These are phyloP conservation scores for Pleurotus pulmonarius DNA, from an alignment of 768 basidiomycete species.

Conservation along the genomic window DNA sequence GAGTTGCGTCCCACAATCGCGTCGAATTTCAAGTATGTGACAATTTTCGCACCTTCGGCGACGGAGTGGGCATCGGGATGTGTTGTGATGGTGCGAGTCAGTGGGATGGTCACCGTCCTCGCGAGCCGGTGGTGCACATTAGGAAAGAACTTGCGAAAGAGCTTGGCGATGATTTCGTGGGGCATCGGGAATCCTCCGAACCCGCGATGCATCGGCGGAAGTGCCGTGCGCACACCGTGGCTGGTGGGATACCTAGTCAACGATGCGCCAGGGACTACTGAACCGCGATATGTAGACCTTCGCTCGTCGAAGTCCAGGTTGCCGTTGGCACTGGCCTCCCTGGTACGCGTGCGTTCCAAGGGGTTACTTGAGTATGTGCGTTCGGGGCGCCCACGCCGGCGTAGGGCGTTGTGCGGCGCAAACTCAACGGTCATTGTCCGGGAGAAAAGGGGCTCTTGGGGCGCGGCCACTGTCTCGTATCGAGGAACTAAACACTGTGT, in stretches of 20 bases:
- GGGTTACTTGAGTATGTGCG: slow-evolving; percentile 10
- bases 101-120: slow-evolving; percentile 73
- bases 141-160: slow-evolving; percentile 64
- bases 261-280: slow-evolving; percentile 15
- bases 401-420: slow-evolving; percentile 27
- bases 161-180: slow-evolving; percentile 42
- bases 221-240: slow-evolving; percentile 17
- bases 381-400: slow-evolving; percentile 20
- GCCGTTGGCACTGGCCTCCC: not conserved
- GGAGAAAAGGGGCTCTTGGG: slow-evolving; percentile 1
- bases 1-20: slow-evolving; percentile 85
- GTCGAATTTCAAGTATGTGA: slow-evolving; percentile 83
- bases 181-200: slow-evolving; percentile 81
- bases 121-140: slow-evolving; percentile 51
- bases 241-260: slow-evolving; percentile 14
- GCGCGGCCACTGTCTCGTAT: slow-evolving; percentile 1
- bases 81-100: slow-evolving; percentile 57
- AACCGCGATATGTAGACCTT: slow-evolving; percentile 17
- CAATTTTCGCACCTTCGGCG: slow-evolving; percentile 44
- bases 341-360: not conserved
- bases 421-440: slow-evolving; percentile 53
- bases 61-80: slow-evolving; percentile 31
- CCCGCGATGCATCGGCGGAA: slow-evolving; percentile 36
- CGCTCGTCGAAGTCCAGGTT: slow-evolving; percentile 12
- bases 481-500: not conserved